Base-by-base conservation (phyloP, 129 eudicot species). In the Chrysanthemum lavandulifolium region DNA sequence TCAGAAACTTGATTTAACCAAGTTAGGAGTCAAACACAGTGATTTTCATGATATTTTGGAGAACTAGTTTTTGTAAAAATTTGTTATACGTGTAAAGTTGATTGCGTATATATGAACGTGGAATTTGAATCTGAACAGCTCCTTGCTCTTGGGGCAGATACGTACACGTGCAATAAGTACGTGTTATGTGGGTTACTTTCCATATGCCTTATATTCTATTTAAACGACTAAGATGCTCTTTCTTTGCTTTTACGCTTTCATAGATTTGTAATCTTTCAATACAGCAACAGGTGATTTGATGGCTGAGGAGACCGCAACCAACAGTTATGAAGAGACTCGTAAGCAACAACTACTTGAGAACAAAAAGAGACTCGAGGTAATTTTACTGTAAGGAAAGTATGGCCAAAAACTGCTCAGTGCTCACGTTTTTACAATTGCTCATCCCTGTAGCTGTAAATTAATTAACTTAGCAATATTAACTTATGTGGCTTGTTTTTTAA, bases 331-430 rank as follows among this genome's bases (percentile, higher is more conserved):
- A 74, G 89, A 91, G 69, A 85, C 82, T 78, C 86, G 97, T 10
- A 83, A 76, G 82, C 86, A 82, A 85, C 87, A 86, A 45, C 83
- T 91, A 36, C 76, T 87, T 62, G 95, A 85, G 73, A 90, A 90
- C 73, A 74, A 79, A 53, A 85, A 82, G 67, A 71, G 86, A 77
- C 72, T 90, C 23, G 95, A 87, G 96, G 96, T 90, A 33, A 56
- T 16, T 77, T 48, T 12, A 14, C 0, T 31, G 65, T 29, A 31
- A 13, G 31, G 58, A 23, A 1, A 14, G 23, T 52, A 11, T 13
- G 61, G 61, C 62, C n/a, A 50, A 6, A 36, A 10, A 54, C 10
- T 33, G 68, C 78, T 67, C 54, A 47, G 9, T 36, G 45, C 45
- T 31, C 36, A 31, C 36, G 36, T 31, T 3, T 31, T 31, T 31